Conservation (phyloP, 129 eudicot species). For the Sambucus nigra region DNA sequence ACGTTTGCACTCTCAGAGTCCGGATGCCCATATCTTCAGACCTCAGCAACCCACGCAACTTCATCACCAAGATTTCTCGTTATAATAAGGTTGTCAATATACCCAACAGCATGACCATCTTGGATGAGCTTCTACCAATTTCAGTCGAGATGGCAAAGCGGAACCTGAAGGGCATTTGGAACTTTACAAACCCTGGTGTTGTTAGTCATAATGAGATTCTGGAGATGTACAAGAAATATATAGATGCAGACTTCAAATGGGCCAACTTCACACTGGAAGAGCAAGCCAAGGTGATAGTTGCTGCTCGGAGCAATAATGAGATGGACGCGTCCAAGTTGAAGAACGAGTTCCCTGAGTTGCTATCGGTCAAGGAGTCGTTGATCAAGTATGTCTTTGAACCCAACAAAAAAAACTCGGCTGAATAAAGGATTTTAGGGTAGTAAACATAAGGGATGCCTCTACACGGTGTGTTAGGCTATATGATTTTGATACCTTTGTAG, state of each 20-base stretch:
- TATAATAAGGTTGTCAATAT: conserved; percentile 89
- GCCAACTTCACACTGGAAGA: conserved; percentile 83
- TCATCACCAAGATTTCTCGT: conserved; percentile 76
- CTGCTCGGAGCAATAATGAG: conserved; percentile 86
- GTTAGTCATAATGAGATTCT: conserved; percentile 91
- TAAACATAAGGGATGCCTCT: conserved; percentile 7
- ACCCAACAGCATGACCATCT: conserved; percentile 93
- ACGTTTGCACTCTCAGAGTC: conserved; percentile 91
- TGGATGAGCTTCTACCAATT: conserved; percentile 92
- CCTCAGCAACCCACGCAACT: conserved; percentile 87
- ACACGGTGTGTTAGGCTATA: conserved; percentile 3
- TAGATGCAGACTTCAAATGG: conserved; percentile 61
- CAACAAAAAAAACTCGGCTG: conserved; percentile 41
- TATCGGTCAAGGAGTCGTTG: conserved; percentile 76
- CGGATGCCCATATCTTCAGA: conserved; percentile 97
- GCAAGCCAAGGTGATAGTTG: conserved; percentile 91
- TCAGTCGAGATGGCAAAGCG: conserved; percentile 96
- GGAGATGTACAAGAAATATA: conserved; percentile 82
- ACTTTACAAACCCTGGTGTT: conserved; percentile 94
- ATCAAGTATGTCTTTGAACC: conserved; percentile 93
- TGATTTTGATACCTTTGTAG: conserved; percentile 15
- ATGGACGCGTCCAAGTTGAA: conserved; percentile 82
- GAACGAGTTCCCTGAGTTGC: conserved; percentile 76
- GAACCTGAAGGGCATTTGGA: conserved; percentile 83
- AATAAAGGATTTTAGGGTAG: conserved; percentile 1